phyloP scores from a whole-genome alignment of 2,329 filamentous ascomycete species.

The Arthroderma sp. region DNA sequence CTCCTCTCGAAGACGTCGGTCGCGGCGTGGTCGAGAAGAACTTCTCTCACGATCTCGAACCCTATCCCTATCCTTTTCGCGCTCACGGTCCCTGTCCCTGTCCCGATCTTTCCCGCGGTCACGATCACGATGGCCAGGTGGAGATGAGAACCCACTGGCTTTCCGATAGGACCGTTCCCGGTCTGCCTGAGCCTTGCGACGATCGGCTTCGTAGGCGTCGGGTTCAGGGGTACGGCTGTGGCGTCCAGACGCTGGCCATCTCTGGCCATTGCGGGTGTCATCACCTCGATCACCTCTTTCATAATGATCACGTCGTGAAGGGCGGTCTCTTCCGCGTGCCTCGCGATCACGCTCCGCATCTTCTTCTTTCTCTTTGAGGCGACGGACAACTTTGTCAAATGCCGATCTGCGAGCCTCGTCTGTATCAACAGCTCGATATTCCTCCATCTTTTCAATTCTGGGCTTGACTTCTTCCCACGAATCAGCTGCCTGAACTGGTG shows the following conservation, averaged over 20 bases:
- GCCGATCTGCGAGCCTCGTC: constrained; percentile 73
- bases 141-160: constrained; percentile 49
- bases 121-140: constrained; percentile 24
- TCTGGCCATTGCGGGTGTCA: constrained; percentile 27
- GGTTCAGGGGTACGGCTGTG: constrained; percentile 80
- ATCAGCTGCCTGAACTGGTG: constrained; percentile 63
- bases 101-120: constrained; percentile 13
- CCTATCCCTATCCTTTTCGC: constrained; percentile 29
- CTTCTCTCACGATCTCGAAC: constrained; percentile 34
- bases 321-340: constrained; percentile 45
- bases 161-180: constrained; percentile 90
- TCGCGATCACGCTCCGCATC: constrained; percentile 55
- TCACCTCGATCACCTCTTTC: constrained; percentile 19
- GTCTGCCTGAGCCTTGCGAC: constrained; percentile 83
- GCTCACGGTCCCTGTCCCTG: constrained; percentile 19
- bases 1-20: constrained; percentile 75
- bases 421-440: constrained; percentile 69
- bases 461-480: constrained; percentile 79
- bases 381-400: constrained; percentile 84
- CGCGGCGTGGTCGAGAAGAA: constrained; percentile 48
- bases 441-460: constrained; percentile 66
- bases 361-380: constrained; percentile 82
- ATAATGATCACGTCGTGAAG: constrained; percentile 41
- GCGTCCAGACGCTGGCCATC: constrained; percentile 36
- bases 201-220: constrained; percentile 90